Evolutionary conservation across 768 basidiomycete genomes (phyloP), one percentile per base, ranked within the genome.

Genomic region (Antrodiella citrinella): DNA sequence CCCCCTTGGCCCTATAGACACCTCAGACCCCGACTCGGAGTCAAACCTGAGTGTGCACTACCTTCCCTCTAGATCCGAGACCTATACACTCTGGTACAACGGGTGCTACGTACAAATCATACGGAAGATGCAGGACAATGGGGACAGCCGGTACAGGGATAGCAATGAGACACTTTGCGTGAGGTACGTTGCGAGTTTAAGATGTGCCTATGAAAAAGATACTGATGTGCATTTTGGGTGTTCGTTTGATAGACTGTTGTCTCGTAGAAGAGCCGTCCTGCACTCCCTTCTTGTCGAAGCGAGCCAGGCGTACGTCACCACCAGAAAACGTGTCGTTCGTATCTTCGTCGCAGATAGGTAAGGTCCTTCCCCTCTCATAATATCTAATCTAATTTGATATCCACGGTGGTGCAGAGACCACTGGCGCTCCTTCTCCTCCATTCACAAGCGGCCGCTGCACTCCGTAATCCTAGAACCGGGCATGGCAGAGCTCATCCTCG

Each of bases 401-500:
- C n/a, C n/a, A n/a, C n/a, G n/a, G n/a, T n/a, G n/a, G n/a, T n/a
- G n/a, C n/a, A n/a, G n/a, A n/a, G n/a, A n/a, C n/a, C n/a, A n/a
- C n/a, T n/a, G n/a, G n/a, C n/a, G n/a, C n/a, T n/a, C n/a, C n/a
- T n/a, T n/a, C n/a, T n/a, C n/a, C n/a, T n/a, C n/a, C n/a, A n/a
- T 82, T 22, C 74, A 77, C 18, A 88, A 86, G 60, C 79, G 87
- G 3, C 74, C 82, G 9, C 63, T 86, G 12, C 66, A 68, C 12
- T 86, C 86, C 1, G 81, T 90, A 49, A 75, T 89, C 26, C 68
- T 90, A 13, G 84, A 88, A 47, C 80, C 78, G 4, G 84, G 85
- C 0, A 69, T 88, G 44, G 77, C 80, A 48, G 81, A 87, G 24
- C 57, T 78, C 21, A 65, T 91, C 1, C 60, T 89, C 7, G 71